Percentiles rank a stretch among this genome's conserved stretches.
phyloP scores from a whole-genome alignment of 179 eudicot species.

The Vitellaria paradoxa region DNA sequence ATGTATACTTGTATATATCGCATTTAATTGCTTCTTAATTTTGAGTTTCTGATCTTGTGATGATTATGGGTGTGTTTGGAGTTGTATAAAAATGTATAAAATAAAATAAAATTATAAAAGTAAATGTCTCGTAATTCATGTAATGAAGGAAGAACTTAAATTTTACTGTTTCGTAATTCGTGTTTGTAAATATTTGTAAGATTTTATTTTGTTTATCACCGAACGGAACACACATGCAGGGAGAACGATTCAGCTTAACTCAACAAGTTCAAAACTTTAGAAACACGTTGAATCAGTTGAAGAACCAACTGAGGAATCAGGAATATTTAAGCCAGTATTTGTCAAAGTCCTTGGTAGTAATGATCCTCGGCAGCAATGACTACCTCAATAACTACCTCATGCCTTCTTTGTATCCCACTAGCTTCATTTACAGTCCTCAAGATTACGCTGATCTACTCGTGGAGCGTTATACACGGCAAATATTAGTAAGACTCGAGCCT shows the following conservation, averaged over 20 bases:
- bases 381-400: conserved; percentile 78
- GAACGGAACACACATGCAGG: too few relatives aligned
- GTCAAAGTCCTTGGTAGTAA: conserved; percentile 48
- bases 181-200: too few relatives aligned
- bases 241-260: conserved; percentile 61
- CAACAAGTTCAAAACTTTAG: conserved; percentile 62
- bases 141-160: too few relatives aligned
- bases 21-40: too few relatives aligned
- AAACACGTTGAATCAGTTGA: conserved; percentile 39
- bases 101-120: too few relatives aligned
- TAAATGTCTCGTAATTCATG: too few relatives aligned
- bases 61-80: too few relatives aligned
- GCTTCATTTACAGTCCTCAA: conserved; percentile 47
- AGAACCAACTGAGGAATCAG: conserved; percentile 35
- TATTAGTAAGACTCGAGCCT: conserved; percentile 34
- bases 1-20: too few relatives aligned
- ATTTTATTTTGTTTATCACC: too few relatives aligned
- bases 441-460: conserved; percentile 64
- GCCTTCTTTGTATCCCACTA: conserved; percentile 48
- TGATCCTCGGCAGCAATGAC: conserved; percentile 81
- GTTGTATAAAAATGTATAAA: too few relatives aligned
- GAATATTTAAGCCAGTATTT: conserved; percentile 37
- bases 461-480: conserved; percentile 48
- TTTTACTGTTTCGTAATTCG: too few relatives aligned
- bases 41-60: background rate